Conservation (phyloP, 2,329 filamentous ascomycete species). For the Colletotrichum karsti region DNA sequence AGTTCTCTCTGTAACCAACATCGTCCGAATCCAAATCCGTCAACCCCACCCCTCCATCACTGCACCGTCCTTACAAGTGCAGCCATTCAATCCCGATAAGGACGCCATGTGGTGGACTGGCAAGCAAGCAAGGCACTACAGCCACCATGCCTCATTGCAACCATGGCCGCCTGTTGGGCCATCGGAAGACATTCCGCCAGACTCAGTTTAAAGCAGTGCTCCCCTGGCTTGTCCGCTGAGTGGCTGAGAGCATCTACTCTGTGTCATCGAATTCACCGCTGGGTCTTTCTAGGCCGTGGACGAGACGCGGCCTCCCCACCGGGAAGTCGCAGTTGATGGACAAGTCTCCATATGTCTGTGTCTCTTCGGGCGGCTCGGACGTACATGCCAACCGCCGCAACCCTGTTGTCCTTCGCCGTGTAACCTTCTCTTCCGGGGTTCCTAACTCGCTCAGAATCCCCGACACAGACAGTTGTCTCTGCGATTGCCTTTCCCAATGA, state of each 20-base stretch:
- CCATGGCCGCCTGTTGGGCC: background rate
- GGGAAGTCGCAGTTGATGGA: background rate
- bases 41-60: background rate
- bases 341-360: background rate
- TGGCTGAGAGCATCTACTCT: background rate
- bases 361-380: conserved; percentile 20
- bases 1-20: background rate
- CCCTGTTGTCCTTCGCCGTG: background rate
- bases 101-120: background rate
- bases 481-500: background rate
- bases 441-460: background rate
- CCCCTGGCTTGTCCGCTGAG: background rate
- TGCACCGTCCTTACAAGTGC: background rate
- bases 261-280: conserved; percentile 13
- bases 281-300: background rate
- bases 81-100: background rate
- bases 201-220: background rate
- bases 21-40: background rate
- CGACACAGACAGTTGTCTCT: background rate
- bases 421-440: background rate
- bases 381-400: conserved; percentile 3
- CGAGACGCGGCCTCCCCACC: conserved; percentile 3
- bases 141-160: background rate
- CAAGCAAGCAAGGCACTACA: background rate
- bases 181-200: conserved; percentile 3